These are phyloP conservation scores for Eucalyptus polybractea DNA, from an alignment of 345 rosid genomes.

Conservation along the genomic window DNA sequence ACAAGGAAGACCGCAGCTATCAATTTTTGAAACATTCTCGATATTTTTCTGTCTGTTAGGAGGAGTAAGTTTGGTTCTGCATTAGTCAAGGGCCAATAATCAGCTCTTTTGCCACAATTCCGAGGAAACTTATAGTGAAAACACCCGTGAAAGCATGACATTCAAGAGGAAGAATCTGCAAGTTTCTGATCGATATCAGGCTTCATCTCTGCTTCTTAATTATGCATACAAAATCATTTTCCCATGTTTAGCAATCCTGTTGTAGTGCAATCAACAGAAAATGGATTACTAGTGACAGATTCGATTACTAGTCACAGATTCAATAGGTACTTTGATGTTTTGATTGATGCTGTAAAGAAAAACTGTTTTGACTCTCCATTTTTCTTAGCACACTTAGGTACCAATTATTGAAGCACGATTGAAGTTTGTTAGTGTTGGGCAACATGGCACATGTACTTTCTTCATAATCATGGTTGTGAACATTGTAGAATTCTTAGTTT, in stretches of 20 bases:
- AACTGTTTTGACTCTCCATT: background rate
- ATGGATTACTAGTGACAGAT: background rate
- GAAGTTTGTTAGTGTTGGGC: background rate
- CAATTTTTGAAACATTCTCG: background rate
- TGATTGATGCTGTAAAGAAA: background rate
- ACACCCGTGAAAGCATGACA: background rate
- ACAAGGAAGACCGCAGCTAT: background rate
- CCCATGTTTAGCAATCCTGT: background rate
- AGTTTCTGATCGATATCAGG: background rate
- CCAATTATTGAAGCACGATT: background rate
- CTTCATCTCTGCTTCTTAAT: background rate
- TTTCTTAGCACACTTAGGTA: background rate
- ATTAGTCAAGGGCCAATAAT: background rate
- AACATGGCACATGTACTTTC: background rate
- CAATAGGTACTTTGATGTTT: background rate
- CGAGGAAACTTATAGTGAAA: background rate
- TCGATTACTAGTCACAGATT: background rate
- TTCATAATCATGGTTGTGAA: background rate
- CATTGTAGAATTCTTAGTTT: background rate
- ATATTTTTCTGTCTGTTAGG: background rate
- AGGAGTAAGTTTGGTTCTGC: background rate
- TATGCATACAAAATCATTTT: background rate
- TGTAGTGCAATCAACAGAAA: background rate
- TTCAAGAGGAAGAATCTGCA: background rate
- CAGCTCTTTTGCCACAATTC: background rate